A percentile compares a stretch with the other conserved stretches of the same genome.
Evolutionary conservation across 139 green algal species (phyloP).

Genomic region (Pleodorina starrii): DNA sequence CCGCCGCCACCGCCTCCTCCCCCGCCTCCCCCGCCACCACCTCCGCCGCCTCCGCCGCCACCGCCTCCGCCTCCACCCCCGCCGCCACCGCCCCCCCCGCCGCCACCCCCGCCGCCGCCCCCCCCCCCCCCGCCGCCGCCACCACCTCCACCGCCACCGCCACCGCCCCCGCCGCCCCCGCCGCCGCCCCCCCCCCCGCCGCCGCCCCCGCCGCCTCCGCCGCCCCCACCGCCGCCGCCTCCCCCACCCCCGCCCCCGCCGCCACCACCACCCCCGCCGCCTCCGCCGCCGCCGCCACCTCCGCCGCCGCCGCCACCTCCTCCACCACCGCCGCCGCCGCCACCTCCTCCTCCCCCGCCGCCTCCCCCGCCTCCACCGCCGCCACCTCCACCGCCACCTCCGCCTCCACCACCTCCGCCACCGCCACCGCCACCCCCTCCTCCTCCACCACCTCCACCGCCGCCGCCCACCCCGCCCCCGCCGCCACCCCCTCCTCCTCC

Average conservation of each 20-base stretch:
- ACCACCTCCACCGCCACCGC: neutral
- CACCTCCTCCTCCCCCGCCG: neutral
- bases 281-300: neutral
- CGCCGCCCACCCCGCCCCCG: neutral
- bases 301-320: neutral
- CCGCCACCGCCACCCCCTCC: neutral
- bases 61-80: neutral
- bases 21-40: neutral
- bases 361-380: neutral
- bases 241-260: neutral
- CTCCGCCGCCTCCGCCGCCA: neutral
- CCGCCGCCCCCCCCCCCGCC: neutral
- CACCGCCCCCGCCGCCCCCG: neutral
- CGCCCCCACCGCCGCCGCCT: neutral
- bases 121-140: neutral
- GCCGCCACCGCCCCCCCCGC: neutral
- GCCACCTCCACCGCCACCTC: neutral
- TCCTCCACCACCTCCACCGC: neutral
- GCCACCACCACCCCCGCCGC: neutral
- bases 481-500: neutral
- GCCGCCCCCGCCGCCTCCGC: neutral
- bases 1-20: neutral
- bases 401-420: neutral
- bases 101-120: neutral
- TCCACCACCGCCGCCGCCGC: neutral